Evolutionary conservation across 2,329 filamentous ascomycete species (phyloP), one percentile per base, ranked within the genome.

Genomic region (Penicillium hordei): DNA sequence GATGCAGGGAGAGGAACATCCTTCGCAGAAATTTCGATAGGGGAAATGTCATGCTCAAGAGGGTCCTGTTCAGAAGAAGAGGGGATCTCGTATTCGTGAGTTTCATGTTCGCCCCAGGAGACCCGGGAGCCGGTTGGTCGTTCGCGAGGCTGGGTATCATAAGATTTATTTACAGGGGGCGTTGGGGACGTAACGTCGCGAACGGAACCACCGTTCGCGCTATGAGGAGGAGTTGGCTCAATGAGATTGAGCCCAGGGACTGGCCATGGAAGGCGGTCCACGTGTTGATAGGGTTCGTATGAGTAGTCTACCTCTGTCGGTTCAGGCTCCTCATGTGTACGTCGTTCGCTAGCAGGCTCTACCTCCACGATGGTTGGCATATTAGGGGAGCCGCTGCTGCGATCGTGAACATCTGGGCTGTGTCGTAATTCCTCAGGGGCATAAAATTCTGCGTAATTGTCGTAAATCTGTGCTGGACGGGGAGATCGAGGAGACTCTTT

Each of bases 81-180:
- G 58, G 85, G 83, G 12, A 83, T 79, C 48, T 87, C 83, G 60
- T 85, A 89, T 58, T 84, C 82, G 68, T 87, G 85, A 4, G 82
- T 87, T 67, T 86, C 80, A 61, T 87, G 86, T 59, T 86, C 78
- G 12, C 85, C 86, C 86, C 85, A 89, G 13, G 81, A 86, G 5
- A 89, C 86, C 64, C 87, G 87, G 7, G 83, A 78, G 27, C 67
- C 70, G 23, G 75, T 75, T 33, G 79, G 76, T 25, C 76, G 71
- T 51, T 79, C 76, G n/a, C 75, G 68, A 1, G 78, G 72, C 12
- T 79, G 68, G 36, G 78, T 68, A 51, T 83, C 79, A 12, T 77
- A 77, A 44, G 72, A 75, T 7, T 75, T 69, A 42, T 79, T 69
- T 54, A 78, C 75, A 31, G 76, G 58, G 4, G 64, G 59, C 23